These are phyloP conservation scores for Cylindrotheca closterium DNA, from an alignment of 108 stramenopile species.

Conservation along the genomic window DNA sequence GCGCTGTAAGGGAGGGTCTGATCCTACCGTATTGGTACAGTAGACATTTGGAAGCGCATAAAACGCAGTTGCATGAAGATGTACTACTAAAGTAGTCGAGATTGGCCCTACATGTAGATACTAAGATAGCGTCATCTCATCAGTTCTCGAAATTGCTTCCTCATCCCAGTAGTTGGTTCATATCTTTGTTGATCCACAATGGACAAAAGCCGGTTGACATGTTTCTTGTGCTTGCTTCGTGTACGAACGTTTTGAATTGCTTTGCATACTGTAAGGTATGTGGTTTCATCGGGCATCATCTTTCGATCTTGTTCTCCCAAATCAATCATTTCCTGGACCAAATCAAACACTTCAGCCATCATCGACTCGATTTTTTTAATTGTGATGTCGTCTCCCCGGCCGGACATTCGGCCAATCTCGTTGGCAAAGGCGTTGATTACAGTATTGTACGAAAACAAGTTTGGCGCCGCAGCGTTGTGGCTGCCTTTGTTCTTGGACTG, in stretches of 20 bases:
- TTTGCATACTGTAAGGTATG: conserved; percentile 30
- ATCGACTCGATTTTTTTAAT: conserved; percentile 12
- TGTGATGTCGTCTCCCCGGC: conserved; percentile 29
- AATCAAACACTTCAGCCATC: background rate
- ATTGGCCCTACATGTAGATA: no score
- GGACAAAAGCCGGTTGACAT: background rate
- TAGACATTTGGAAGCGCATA: no score
- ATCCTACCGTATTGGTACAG: no score
- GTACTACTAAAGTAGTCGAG: no score
- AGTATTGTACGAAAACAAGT: conserved; percentile 55
- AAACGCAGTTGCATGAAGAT: no score
- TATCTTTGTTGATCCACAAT: background rate
- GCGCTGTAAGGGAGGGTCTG: no score
- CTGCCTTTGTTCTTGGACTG: background rate
- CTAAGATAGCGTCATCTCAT: no score
- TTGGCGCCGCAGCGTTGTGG: conserved; percentile 1
- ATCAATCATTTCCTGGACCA: background rate
- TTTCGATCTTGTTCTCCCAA: background rate
- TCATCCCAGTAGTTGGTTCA: background rate
- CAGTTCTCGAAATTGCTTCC: background rate
- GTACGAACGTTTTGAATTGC: conserved; percentile 9
- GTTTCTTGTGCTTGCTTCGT: background rate
- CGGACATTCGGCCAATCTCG: conserved; percentile 24
- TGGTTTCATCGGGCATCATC: conserved; percentile 20
- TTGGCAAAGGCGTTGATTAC: conserved; percentile 73